Conservation (phyloP, 257 asterid genomes). For the Lantana camara region DNA sequence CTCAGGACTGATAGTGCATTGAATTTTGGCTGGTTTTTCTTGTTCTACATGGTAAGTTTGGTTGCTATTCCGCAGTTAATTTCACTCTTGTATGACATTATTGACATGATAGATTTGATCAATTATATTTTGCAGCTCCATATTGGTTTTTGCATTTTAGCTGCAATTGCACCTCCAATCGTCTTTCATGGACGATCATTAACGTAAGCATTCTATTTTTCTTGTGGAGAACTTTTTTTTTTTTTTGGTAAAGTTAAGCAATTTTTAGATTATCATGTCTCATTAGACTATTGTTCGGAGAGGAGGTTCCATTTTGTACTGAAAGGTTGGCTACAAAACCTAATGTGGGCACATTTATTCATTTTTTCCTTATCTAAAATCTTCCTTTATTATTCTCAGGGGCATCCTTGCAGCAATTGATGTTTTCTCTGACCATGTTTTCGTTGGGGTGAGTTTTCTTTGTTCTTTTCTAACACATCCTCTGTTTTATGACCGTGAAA, state of each 20-base stretch:
- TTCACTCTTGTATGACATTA: conserved; percentile 14
- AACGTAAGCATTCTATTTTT: conserved; percentile 52
- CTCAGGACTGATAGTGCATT: conserved; percentile 96
- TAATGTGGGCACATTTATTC: not conserved
- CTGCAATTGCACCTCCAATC: conserved; percentile 98
- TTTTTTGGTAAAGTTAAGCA: not conserved
- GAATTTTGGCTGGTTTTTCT: conserved; percentile 91
- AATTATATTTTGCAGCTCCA: conserved; percentile 68
- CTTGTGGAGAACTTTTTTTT: conserved; percentile 4
- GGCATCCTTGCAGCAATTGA: conserved; percentile 97
- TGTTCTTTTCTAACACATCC: conserved; percentile 14
- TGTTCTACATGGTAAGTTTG: conserved; percentile 76
- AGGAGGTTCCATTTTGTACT: not conserved
- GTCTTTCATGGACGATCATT: conserved; percentile 85
- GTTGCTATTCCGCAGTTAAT: not conserved
- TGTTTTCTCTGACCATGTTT: conserved; percentile 76
- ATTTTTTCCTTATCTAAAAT: not conserved
- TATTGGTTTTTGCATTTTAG: conserved; percentile 89
- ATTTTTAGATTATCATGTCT: conserved; percentile 1
- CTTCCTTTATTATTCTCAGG: conserved; percentile 45
- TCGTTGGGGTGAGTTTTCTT: conserved; percentile 86
- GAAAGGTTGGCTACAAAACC: not conserved
- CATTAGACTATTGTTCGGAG: conserved; percentile 4
- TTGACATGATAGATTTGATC: conserved; percentile 18
- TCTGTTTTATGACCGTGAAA: not conserved